These are phyloP conservation scores for Phytophthora palmivora DNA, from an alignment of 352 stramenopile species.

Conservation along the genomic window DNA sequence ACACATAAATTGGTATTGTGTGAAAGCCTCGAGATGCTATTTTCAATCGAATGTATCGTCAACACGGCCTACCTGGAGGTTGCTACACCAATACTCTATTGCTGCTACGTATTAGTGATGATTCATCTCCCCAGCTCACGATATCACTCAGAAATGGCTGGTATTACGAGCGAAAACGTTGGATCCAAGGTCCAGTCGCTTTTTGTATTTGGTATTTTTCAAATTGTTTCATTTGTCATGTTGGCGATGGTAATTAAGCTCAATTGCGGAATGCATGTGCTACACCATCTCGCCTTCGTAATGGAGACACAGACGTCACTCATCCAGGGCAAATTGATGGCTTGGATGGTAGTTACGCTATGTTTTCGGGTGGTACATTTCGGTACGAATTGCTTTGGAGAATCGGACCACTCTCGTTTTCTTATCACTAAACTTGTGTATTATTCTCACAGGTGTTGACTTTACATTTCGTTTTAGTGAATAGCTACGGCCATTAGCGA, in stretches of 20 bases:
- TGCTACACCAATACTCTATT: conserved; percentile 39
- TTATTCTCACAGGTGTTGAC: conserved; percentile 5
- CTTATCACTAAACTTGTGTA: background rate
- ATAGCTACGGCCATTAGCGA: too few species aligned
- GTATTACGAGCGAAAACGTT: conserved; percentile 2
- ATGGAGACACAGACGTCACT: conserved; percentile 30
- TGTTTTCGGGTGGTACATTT: conserved; percentile 21
- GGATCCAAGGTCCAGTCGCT: conserved; percentile 13
- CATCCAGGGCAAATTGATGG: conserved; percentile 25
- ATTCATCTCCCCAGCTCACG: conserved; percentile 25
- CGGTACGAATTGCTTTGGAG: background rate
- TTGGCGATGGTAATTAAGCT: conserved; percentile 20
- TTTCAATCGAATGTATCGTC: conserved; percentile 40
- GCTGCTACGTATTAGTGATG: conserved; percentile 23
- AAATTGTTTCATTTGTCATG: conserved; percentile 29
- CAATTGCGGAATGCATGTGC: conserved; percentile 17
- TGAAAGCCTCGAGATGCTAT: conserved; percentile 20
- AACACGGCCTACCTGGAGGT: conserved; percentile 42
- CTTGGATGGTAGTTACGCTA: conserved; percentile 14
- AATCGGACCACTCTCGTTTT: background rate
- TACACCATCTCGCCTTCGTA: conserved; percentile 37
- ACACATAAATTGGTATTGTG: background rate
- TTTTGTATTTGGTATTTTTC: conserved; percentile 22
- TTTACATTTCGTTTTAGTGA: conserved; percentile 9
- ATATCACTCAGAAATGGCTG: conserved; percentile 15